Base-by-base conservation (phyloP, 331 rosid genomes). In the Rosa hybrid region DNA sequence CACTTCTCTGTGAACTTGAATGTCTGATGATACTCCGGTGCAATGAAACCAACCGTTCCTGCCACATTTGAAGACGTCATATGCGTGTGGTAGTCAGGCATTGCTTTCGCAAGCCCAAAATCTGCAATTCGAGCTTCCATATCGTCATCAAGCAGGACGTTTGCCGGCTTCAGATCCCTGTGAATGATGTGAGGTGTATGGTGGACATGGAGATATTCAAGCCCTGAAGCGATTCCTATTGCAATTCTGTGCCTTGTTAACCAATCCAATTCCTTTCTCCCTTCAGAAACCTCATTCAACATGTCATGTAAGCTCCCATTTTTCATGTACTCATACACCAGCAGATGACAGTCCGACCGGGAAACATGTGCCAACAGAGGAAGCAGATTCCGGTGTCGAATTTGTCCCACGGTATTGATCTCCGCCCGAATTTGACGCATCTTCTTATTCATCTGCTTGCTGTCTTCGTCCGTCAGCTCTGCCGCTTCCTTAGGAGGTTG, bases 121-220 rank as follows among this genome's bases (percentile, higher is more conserved):
- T 96, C 97, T 2, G 99, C 93, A 14, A 96, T 93, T 7, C 99
- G 79, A 12, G 98, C 99, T 57, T 91, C 99, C 97, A 93, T 89
- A 39, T 93, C 88, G 65, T 92, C 99, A 6, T 96, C 99, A 1
- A 96, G 91, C 63, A 96, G 90, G 60, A 93, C 74, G 13, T 93
- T 96, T 25, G 86, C 98, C 1, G 98, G 95, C 89, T 92, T 89
- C 74, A 96, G 90, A 82, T 92, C 98, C 14, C 99, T 82, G 44
- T 96, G 99, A 70, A 93, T 96, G 0, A 96, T 96, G 11, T 90
- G 85, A 0, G 98, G 97, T 71, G 27, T 87, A 60, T 90, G 98
- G 76, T 21, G 12, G 79, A 81, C 1, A 86, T 96, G 99, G 84
- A 96, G 97, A 75, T 96, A 96, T 54, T 96, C 99, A 57, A 96